Conservation (phyloP, 2,329 filamentous ascomycete species). For the Knufia petricola region DNA sequence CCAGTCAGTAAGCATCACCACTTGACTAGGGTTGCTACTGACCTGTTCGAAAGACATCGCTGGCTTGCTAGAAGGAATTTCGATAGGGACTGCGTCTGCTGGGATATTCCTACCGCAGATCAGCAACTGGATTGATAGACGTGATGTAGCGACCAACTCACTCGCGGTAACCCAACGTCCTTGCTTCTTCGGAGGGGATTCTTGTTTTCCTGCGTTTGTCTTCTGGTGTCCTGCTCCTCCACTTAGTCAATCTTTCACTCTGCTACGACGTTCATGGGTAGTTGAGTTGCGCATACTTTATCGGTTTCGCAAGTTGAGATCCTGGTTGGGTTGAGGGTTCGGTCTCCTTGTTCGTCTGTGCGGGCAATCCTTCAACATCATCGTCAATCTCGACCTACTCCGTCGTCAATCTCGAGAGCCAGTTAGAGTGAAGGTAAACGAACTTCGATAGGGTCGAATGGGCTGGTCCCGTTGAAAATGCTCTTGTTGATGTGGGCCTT, state of each 20-base stretch:
- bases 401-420: neutral
- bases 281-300: neutral
- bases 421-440: neutral
- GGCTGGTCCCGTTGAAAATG: neutral
- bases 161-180: neutral
- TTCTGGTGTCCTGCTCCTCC: neutral
- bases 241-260: neutral
- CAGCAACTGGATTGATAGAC: neutral
- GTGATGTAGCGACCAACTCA: neutral
- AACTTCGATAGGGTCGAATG: slow-evolving; percentile 2
- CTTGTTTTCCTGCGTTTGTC: neutral
- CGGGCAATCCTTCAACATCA: neutral
- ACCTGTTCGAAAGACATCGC: neutral
- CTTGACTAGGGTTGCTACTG: neutral
- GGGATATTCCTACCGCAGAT: neutral
- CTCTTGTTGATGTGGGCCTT: neutral
- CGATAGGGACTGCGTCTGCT: neutral
- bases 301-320: neutral
- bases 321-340: neutral
- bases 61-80: neutral
- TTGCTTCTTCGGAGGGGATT: neutral
- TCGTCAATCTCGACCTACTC: slow-evolving; percentile 4
- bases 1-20: neutral
- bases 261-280: neutral
- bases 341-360: neutral